These are phyloP conservation scores for Trichophyton schoenleinii DNA, from an alignment of 2,329 filamentous ascomycete genomes.

Conservation along the genomic window DNA sequence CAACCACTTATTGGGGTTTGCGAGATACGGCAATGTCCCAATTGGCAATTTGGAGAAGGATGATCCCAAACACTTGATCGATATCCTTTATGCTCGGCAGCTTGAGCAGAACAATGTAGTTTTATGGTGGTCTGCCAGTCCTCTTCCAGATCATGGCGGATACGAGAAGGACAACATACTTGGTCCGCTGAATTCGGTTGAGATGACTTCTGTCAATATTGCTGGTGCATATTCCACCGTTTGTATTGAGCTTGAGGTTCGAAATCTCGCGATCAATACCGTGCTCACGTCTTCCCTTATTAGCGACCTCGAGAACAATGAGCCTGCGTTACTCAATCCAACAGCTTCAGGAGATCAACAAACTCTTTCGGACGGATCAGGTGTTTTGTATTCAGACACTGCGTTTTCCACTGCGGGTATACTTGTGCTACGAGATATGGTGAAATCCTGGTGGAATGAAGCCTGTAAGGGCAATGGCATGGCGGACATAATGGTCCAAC, in stretches of 20 bases:
- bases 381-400: constrained; percentile 68
- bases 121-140: constrained; percentile 86
- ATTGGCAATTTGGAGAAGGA: constrained; percentile 91
- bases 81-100: constrained; percentile 83
- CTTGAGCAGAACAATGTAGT: constrained; percentile 86
- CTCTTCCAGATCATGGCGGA: constrained; percentile 85
- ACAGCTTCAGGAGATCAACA: constrained; percentile 48
- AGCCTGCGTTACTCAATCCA: constrained; percentile 75
- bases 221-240: constrained; percentile 90
- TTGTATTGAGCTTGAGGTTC: constrained; percentile 86
- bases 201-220: constrained; percentile 88
- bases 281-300: constrained; percentile 92
- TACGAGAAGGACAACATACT: constrained; percentile 87
- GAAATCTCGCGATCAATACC: constrained; percentile 94
- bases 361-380: constrained; percentile 48
- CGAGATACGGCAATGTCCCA: constrained; percentile 85
- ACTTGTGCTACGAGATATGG: constrained; percentile 88
- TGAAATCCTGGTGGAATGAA: constrained; percentile 96
- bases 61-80: constrained; percentile 88
- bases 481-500: constrained; percentile 95
- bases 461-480: constrained; percentile 81
- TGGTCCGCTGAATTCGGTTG: constrained; percentile 68
- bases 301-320: constrained; percentile 85
- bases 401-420: constrained; percentile 90
- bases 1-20: constrained; percentile 71